phyloP scores from a whole-genome alignment of 2,329 filamentous ascomycete species.

The Aspergillus melleus region DNA sequence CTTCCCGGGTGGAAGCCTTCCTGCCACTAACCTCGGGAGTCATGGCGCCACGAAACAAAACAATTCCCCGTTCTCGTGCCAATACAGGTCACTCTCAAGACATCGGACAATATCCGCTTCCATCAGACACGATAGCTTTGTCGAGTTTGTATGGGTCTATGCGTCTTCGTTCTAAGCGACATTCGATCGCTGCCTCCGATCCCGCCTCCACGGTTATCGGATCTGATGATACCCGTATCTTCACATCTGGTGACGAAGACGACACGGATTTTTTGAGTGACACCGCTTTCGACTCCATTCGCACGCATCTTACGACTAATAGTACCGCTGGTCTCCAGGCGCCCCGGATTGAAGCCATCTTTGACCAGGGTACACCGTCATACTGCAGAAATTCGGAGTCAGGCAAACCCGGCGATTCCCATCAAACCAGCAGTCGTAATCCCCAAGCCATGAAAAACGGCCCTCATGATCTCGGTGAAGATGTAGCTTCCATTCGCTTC shows the following conservation, averaged over 20 bases:
- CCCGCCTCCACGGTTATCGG: conserved; percentile 60
- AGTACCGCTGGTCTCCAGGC: conserved; percentile 55
- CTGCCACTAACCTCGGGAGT: conserved; percentile 13
- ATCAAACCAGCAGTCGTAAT: conserved; percentile 48
- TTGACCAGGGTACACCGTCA: conserved; percentile 54
- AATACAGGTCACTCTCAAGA: conserved; percentile 22
- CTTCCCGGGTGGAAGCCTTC: conserved; percentile 27
- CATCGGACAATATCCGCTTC: conserved; percentile 22
- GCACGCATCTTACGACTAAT: conserved; percentile 58
- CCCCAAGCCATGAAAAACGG: conserved; percentile 26
- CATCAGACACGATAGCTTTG: conserved; percentile 29
- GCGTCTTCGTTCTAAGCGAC: conserved; percentile 49
- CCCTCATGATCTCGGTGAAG: conserved; percentile 22
- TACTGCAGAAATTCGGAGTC: conserved; percentile 42
- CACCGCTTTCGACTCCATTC: conserved; percentile 63
- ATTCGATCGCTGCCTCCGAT: conserved; percentile 59
- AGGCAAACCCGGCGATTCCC: conserved; percentile 49
- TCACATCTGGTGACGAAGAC: conserved; percentile 60
- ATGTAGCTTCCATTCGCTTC: conserved; percentile 11
- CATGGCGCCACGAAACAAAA: conserved; percentile 13
- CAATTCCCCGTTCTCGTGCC: conserved; percentile 24
- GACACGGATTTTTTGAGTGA: conserved; percentile 63
- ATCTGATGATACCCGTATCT: conserved; percentile 60
- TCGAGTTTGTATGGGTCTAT: conserved; percentile 31
- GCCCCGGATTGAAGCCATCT: conserved; percentile 63